Evolutionary conservation across 148 eudicot species (phyloP), one percentile per base, ranked within the genome.

Genomic region (Camellia granthamiana): DNA sequence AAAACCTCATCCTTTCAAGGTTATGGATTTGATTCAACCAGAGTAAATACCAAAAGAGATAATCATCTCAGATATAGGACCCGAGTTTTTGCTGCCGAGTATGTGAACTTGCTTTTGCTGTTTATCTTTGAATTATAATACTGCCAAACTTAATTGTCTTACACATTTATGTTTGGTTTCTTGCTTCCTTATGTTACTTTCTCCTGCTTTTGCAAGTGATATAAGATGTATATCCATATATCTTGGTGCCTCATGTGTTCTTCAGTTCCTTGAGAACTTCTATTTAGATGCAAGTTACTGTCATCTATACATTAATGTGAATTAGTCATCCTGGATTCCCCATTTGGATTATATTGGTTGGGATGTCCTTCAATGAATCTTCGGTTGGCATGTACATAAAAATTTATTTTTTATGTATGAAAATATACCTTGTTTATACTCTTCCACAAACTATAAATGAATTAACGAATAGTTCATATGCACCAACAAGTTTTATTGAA

Each of bases 31-130:
- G 91, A 89, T 82, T 74, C 88, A 80, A 84, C 93, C 19, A 78
- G 84, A 72, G 80, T 84, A 42, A 85, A 80, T 79, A 69, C 82
- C 79, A 79, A 85, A 84, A 91, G 94, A 75, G 94, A 93, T 58
- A 90, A 89, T 89, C 91, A 86, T 86, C 98, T 93, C 83, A 86
- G 99, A 92, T 92, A 92, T 81, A 90, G 95, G 84, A 96, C 99
- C 51, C 90, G 93, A 77, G 92, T 91, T 74, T 96, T 96, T 86
- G 99, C 98, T 76, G 98, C 99, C 13, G 99, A 93, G 99, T 96
- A 92, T 74, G 97, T 88, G 61, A 59, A 49, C 69, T 79, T 88
- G 47, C 79, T 74, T 75, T 75, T 67, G 59, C 70, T 65, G 55
- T 59, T 72, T 6, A 76, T 78, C 62, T 66, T 42, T 51, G 47